Percentiles rank a stretch among this genome's conserved stretches.
Evolutionary conservation across 768 basidiomycete species (phyloP).

Genomic region (Lyophyllum shimeji): DNA sequence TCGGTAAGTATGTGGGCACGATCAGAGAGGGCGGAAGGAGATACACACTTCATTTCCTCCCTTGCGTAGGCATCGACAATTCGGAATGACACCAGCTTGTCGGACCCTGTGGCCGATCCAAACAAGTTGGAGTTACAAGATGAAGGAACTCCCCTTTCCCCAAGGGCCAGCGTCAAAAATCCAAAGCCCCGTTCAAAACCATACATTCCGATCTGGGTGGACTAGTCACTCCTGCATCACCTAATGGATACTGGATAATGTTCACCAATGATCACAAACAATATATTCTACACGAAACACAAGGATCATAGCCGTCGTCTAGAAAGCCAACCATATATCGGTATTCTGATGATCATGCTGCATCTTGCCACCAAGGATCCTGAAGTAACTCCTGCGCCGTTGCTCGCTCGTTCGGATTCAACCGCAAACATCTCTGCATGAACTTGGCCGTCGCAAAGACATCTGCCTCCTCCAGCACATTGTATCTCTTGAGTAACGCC

Average conservation of each 20-base stretch:
- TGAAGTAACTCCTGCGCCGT: conserved; percentile 22
- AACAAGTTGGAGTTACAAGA: no score
- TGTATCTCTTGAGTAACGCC: conserved; percentile 13
- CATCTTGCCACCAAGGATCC: conserved; percentile 16
- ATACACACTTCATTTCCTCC: no score
- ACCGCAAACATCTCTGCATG: conserved; percentile 21
- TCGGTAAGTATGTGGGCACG: no score
- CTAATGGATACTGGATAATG: neutral
- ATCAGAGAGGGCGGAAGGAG: no score
- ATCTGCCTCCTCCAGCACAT: conserved; percentile 14
- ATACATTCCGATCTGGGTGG: neutral
- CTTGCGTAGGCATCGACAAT: no score
- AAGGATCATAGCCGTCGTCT: neutral
- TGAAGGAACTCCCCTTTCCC: no score
- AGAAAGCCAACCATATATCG: neutral
- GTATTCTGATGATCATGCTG: neutral
- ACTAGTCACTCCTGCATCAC: neutral
- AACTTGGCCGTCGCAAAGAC: conserved; percentile 14
- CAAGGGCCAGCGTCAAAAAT: neutral
- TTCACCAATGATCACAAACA: neutral
- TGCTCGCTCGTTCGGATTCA: conserved; percentile 23
- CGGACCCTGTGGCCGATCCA: no score
- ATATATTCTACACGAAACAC: neutral
- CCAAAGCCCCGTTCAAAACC: neutral
- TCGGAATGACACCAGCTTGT: no score